phyloP scores from a whole-genome alignment of 1,139 yeast species.

The Candida anutae region DNA sequence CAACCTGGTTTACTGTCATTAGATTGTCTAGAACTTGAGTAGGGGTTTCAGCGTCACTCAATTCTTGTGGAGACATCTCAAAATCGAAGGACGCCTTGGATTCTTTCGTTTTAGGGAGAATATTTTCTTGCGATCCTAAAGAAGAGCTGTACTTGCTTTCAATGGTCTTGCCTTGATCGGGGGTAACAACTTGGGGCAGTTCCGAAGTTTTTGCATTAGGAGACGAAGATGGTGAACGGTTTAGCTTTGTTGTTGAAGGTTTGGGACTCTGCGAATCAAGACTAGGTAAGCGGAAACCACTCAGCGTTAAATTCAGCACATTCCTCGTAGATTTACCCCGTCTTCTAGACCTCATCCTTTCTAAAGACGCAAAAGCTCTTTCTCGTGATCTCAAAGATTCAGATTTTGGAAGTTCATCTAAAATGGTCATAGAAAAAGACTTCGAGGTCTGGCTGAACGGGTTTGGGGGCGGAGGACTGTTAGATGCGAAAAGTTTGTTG shows the following conservation, averaged over 20 bases:
- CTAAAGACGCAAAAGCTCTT: slow-evolving; percentile 59
- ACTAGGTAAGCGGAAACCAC: slow-evolving; percentile 16
- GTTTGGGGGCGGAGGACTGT: slow-evolving; percentile 4
- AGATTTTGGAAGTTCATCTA: slow-evolving; percentile 24
- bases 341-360: slow-evolving; percentile 55
- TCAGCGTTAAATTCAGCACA: slow-evolving; percentile 21
- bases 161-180: too few species aligned
- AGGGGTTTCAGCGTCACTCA: too few species aligned
- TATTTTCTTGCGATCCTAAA: too few species aligned
- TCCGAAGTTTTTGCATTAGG: too few species aligned
- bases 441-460: not conserved
- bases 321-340: slow-evolving; percentile 37
- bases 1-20: too few species aligned
- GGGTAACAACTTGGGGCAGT: too few species aligned
- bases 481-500: not conserved
- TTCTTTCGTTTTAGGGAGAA: too few species aligned
- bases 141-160: too few species aligned
- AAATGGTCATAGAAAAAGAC: slow-evolving; percentile 10
- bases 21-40: too few species aligned
- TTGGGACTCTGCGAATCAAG: slow-evolving; percentile 4
- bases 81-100: too few species aligned
- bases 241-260: slow-evolving; percentile 2
- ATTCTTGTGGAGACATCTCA: too few species aligned
- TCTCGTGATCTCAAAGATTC: slow-evolving; percentile 42
- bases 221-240: too few species aligned